Conservation (phyloP, 805 yeast species). For the Yamadazyma sp. region DNA sequence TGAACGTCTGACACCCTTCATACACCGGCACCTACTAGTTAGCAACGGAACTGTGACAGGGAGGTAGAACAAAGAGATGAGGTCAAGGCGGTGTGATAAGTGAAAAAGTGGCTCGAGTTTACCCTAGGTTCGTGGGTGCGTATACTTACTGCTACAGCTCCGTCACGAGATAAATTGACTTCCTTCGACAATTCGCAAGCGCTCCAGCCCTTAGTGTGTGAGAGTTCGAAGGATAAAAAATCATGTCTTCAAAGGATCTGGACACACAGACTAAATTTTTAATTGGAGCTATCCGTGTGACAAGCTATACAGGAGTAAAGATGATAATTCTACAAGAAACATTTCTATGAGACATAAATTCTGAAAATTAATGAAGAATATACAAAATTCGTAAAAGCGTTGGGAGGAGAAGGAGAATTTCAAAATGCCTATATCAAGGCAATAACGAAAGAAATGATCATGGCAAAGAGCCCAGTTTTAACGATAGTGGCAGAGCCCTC, state of each 20-base stretch:
- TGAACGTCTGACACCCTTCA: conserved; percentile 11
- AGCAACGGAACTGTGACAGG: too few species aligned
- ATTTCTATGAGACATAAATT: conserved; percentile 9
- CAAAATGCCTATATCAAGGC: conserved; percentile 12
- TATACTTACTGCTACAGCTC: background rate
- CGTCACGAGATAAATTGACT: conserved; percentile 1
- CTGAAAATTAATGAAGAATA: background rate
- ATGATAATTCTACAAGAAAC: conserved; percentile 2
- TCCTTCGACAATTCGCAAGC: too few species aligned
- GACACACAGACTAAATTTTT: conserved; percentile 4
- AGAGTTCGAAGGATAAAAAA: background rate
- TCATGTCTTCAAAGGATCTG: conserved; percentile 4
- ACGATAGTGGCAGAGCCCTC: conserved; percentile 30
- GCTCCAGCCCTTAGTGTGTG: conserved; percentile 2
- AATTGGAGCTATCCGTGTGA: background rate
- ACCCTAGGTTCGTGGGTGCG: background rate
- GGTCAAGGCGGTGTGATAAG: too few species aligned
- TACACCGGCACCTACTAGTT: too few species aligned
- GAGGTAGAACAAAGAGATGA: too few species aligned
- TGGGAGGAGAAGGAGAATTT: background rate
- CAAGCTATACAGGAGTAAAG: background rate
- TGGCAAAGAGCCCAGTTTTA: conserved; percentile 26
- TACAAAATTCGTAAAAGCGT: conserved; percentile 6
- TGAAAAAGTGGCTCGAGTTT: too few species aligned
- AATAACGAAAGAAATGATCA: conserved; percentile 22